These are phyloP conservation scores for Kipferlia bialata DNA, from an alignment of 78 protist genomes.

Conservation along the genomic window DNA sequence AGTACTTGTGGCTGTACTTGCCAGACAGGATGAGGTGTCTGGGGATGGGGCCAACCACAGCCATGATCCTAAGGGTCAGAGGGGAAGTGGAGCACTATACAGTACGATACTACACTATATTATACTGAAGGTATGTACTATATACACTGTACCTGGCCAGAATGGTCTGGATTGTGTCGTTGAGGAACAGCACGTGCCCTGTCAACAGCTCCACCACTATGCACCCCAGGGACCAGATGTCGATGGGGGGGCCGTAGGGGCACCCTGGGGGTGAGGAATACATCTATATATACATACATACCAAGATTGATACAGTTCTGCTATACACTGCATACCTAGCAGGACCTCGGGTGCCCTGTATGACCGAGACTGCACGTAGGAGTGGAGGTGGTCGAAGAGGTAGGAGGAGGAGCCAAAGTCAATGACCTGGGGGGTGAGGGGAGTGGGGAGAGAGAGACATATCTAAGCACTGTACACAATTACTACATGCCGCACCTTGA, in stretches of 20 bases:
- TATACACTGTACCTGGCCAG: constrained; percentile 8
- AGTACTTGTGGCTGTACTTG: constrained; percentile 12
- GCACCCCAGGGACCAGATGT: constrained; percentile 59
- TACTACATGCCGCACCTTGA: too few species aligned
- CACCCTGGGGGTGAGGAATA: too few species aligned
- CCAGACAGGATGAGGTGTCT: background rate
- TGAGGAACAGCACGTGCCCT: constrained; percentile 48
- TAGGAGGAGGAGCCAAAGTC: constrained; percentile 59
- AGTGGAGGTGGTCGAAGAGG: constrained; percentile 35
- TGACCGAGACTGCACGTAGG: constrained; percentile 50
- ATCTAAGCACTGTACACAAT: too few species aligned
- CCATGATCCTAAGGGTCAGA: background rate
- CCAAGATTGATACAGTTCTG: too few species aligned
- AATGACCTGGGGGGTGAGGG: too few species aligned
- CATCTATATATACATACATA: too few species aligned
- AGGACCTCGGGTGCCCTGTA: constrained; percentile 63
- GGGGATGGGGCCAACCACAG: constrained; percentile 19
- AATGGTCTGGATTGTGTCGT: constrained; percentile 22
- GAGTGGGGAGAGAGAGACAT: too few species aligned
- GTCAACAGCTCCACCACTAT: constrained; percentile 55
- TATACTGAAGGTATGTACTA: background rate
- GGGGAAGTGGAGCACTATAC: background rate
- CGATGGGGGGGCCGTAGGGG: constrained; percentile 29
- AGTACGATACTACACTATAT: background rate
- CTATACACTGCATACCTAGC: constrained; percentile 2